Base-by-base conservation (phyloP, 768 basidiomycete species). In the Termitomyces sp. region DNA sequence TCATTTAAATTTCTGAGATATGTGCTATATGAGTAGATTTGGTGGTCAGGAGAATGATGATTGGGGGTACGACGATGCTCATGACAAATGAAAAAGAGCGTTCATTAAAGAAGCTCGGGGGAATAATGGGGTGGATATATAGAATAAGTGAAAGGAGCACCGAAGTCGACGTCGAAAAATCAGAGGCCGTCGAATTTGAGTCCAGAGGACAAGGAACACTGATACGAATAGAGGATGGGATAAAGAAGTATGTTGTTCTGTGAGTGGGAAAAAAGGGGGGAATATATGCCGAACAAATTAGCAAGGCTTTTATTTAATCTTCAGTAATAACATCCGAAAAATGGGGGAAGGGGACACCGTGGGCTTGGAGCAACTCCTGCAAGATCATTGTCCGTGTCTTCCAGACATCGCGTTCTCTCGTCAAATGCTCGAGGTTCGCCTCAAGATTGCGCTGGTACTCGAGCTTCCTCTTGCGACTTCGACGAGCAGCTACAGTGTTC, bases 401-500 rank as follows among this genome's bases (percentile, higher is more conserved):
- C 87, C 85, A 88, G 63, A 73, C 67, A 68, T 88, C 83, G 61
- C 77, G 72, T 66, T 88, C 85, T 63, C 67, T 68, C 64, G 74
- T 74, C 72, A 83, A 68, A 14, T 56, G 69, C 56, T 81, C 80
- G 48, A 83, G 68, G n/a, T 65, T 73, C 9, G 76, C 70, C 76
- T 90, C 86, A 47, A 93, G 71, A 59, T 81, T 78, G 60, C 82
- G 80, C 69, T 89, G 83, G 65, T 90, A 82, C 74, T 86, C 81
- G 42, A 87, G 73, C 80, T 92, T 94, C 51, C 92, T 81, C 81
- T 85, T 84, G 11, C 91, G 79, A 66, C 84, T 86, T 51, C 89
- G 81, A 4, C 92, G 80, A 20, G 92, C 92, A 0, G 92, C 92
- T 7, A 92, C 71, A 5, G 91, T 92, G 69, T 93, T 94, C 73